phyloP scores from a whole-genome alignment of 1,139 yeast genomes.

The Scheffersomyces segobiensis region DNA sequence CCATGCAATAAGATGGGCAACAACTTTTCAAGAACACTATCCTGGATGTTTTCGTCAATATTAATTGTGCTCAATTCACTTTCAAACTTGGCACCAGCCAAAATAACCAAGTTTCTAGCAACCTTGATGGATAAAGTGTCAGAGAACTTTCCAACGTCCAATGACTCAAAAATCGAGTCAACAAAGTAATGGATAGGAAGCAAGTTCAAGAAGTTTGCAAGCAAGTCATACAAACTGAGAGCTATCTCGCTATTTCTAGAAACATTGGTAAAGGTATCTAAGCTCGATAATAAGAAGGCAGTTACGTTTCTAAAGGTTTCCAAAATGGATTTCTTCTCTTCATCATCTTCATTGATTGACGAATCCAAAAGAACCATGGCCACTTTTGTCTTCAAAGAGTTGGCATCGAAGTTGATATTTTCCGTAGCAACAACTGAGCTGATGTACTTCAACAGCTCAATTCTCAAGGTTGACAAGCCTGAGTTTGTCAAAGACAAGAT shows the following conservation, averaged over 20 bases:
- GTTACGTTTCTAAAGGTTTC: constrained; percentile 45
- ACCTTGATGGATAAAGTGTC: constrained; percentile 38
- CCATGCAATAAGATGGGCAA: constrained; percentile 52
- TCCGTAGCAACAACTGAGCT: constrained; percentile 45
- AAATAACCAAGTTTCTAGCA: constrained; percentile 54
- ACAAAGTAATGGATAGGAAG: constrained; percentile 77
- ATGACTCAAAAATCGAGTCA: constrained; percentile 58
- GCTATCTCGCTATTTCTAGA: constrained; percentile 20
- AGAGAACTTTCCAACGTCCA: constrained; percentile 45
- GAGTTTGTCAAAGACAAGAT: constrained; percentile 50
- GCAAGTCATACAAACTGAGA: constrained; percentile 41
- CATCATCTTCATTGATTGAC: constrained; percentile 22
- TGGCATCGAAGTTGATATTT: constrained; percentile 41
- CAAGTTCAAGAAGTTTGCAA: constrained; percentile 64
- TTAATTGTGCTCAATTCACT: constrained; percentile 46
- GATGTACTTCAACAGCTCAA: constrained; percentile 54
- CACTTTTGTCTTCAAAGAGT: constrained; percentile 56
- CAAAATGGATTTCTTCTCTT: constrained; percentile 32
- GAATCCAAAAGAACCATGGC: constrained; percentile 56
- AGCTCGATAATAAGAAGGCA: constrained; percentile 35
- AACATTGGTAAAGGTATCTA: constrained; percentile 30
- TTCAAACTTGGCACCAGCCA: constrained; percentile 71
- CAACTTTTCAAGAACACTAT: constrained; percentile 42
- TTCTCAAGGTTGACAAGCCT: constrained; percentile 52
- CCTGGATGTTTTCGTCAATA: constrained; percentile 43